Evolutionary conservation across 108 stramenopile genomes (phyloP), one percentile per base, ranked within the genome.

Genomic region (Seminavis robusta): DNA sequence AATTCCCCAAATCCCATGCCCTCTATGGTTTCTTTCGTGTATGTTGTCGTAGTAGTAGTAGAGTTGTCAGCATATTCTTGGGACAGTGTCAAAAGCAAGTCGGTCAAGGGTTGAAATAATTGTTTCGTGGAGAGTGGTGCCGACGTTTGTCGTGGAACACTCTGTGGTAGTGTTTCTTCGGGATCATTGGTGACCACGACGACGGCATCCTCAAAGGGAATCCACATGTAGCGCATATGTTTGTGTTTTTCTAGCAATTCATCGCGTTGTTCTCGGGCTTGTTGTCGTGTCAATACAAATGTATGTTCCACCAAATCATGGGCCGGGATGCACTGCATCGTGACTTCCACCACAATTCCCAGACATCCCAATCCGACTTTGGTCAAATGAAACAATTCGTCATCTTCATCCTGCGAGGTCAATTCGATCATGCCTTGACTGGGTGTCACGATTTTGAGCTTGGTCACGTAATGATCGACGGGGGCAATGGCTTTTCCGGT

Each of bases 221-320:
- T 92, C 98, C 98, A 99, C 98, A 99, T 99, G 85, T 95, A 98
- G 33, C 98, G 65, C 46, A 96, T 76, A 68, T 99, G 98, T 59
- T 92, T 88, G 61, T 97, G 86, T 15, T 79, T 44, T 39, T 84
- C 71, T 48, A 81, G 52, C 39, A 90, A 56, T 1, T 69, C 69
- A 32, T 69, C 50, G 43, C 77, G 44, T 36, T 91, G 86, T 17
- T 79, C 58, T 52, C 67, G 71, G 3, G 84, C 93, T 65, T 97
- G 83, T 20, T 66, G 37, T 2, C 94, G 68, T 7, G 89, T 88
- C 62, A 95, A 44, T 10, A 95, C 89, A 61, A 78, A 85, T 0
- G 94, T 96, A 52, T 89, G 86, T 52, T 99, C 97, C 47, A 88
- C 58, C 20, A 99, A 81, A 9, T 77, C 42, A 60, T 97, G 96